phyloP scores from a whole-genome alignment of 129 eudicot species.

The Arctium minus region DNA sequence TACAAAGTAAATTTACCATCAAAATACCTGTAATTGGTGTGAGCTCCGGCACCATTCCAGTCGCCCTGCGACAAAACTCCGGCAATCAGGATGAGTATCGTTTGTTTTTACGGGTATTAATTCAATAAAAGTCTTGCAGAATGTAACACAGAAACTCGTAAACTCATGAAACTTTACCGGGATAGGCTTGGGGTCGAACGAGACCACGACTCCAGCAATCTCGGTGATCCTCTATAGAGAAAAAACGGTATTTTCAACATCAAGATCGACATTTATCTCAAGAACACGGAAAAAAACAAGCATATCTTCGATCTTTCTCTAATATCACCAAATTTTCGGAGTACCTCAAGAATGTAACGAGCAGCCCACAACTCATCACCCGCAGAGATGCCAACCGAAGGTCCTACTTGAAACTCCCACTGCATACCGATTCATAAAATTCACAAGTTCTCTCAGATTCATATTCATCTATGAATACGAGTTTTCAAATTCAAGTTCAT shows the following conservation, averaged over 20 bases:
- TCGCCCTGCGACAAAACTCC: slow-evolving; percentile 59
- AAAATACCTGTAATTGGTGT: slow-evolving; percentile 81
- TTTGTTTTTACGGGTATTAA: background rate
- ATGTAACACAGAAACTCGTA: too few relatives aligned
- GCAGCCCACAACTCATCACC: slow-evolving; percentile 95
- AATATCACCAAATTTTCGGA: background rate
- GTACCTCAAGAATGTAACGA: slow-evolving; percentile 96
- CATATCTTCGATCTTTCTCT: background rate
- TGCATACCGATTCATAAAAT: slow-evolving; percentile 7
- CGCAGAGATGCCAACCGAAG: slow-evolving; percentile 83
- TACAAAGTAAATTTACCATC: background rate
- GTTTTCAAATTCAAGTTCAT: background rate
- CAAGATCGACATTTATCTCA: background rate
- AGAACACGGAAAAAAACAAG: background rate
- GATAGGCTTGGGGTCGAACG: slow-evolving; percentile 94
- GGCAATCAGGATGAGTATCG: background rate
- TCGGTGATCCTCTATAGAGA: slow-evolving; percentile 84
- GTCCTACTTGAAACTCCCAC: slow-evolving; percentile 99
- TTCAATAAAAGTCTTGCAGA: background rate
- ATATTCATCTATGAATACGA: background rate
- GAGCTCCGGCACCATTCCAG: slow-evolving; percentile 98
- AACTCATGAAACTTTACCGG: slow-evolving; percentile 34
- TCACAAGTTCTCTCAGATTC: background rate
- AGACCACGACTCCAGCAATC: slow-evolving; percentile 82
- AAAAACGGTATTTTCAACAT: background rate